These are phyloP conservation scores for Alternaria angustiovoidea DNA, from an alignment of 2,329 filamentous ascomycete species.

Conservation along the genomic window DNA sequence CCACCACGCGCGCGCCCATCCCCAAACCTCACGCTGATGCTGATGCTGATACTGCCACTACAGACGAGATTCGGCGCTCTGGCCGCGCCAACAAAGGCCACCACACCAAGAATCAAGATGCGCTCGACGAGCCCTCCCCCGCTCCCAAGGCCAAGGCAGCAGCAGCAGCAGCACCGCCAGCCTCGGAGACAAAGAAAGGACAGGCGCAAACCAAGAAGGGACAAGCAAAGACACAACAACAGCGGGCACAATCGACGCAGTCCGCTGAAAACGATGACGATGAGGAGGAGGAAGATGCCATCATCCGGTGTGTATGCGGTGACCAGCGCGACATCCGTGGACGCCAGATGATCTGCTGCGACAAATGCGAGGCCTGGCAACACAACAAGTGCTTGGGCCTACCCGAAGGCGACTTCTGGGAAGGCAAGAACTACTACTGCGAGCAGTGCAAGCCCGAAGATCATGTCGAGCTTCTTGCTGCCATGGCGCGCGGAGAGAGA, in stretches of 20 bases:
- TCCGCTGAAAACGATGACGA: constrained; percentile 49
- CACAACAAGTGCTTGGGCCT: constrained; percentile 96
- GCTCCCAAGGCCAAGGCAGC: constrained; percentile 57
- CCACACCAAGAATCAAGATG: constrained; percentile 85
- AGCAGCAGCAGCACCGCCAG: constrained; percentile 40
- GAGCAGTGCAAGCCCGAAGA: constrained; percentile 86
- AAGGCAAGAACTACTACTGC: constrained; percentile 74
- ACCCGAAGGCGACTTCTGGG: constrained; percentile 70
- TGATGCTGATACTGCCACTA: constrained; percentile 33
- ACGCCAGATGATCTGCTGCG: constrained; percentile 95
- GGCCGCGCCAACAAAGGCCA: constrained; percentile 97
- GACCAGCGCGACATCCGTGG: constrained; percentile 80
- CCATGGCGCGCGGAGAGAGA: constrained; percentile 80
- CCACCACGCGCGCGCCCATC: constrained; percentile 19
- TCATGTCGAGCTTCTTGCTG: constrained; percentile 81
- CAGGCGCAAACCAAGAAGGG: constrained; percentile 56
- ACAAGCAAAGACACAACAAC: constrained; percentile 51
- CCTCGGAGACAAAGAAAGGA: constrained; percentile 50
- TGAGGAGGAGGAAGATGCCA: constrained; percentile 68
- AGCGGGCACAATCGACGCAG: constrained; percentile 39
- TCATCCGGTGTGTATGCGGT: constrained; percentile 94
- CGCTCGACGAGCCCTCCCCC: constrained; percentile 46
- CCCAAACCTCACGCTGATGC: constrained; percentile 17
- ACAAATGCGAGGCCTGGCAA: constrained; percentile 92
- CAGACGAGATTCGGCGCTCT: constrained; percentile 89